These are phyloP conservation scores for Fusarium foetens DNA, from an alignment of 2,329 filamentous ascomycete species.

Conservation along the genomic window DNA sequence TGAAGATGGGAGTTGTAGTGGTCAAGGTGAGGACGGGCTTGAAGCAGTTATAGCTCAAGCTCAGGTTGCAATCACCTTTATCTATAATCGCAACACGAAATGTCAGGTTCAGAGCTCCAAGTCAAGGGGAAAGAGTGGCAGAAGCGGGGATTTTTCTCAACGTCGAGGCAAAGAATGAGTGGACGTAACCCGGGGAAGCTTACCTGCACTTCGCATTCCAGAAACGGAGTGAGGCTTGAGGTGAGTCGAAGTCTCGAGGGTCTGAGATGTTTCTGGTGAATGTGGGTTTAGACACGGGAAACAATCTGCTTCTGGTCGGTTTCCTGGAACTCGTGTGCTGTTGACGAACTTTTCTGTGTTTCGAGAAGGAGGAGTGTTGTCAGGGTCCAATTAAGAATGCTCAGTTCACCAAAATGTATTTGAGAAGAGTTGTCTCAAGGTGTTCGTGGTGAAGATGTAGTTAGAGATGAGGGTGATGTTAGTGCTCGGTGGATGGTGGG, in stretches of 20 bases:
- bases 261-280: slow-evolving; percentile 36
- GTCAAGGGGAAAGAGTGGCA: slow-evolving; percentile 8
- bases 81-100: slow-evolving; percentile 33
- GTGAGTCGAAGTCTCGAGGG: slow-evolving; percentile 31
- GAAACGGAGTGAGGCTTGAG: slow-evolving; percentile 34
- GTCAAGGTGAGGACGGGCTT: slow-evolving; percentile 30
- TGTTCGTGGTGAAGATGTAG: background rate
- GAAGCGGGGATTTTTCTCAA: slow-evolving; percentile 14
- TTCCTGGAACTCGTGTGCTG: slow-evolving; percentile 10
- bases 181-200: slow-evolving; percentile 30
- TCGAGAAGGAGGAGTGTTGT: background rate
- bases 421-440: slow-evolving; percentile 8
- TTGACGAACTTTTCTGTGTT: background rate
- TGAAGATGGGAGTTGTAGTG: slow-evolving; percentile 11
- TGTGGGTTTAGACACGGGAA: slow-evolving; percentile 11
- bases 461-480: background rate
- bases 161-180: slow-evolving; percentile 18
- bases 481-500: background rate
- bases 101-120: slow-evolving; percentile 27
- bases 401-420: background rate
- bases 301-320: slow-evolving; percentile 18
- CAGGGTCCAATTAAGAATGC: background rate
- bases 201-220: slow-evolving; percentile 46
- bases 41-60: slow-evolving; percentile 33
- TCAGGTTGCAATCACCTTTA: slow-evolving; percentile 41